phyloP scores from a whole-genome alignment of 2,329 filamentous ascomycete genomes.

The Colletotrichum siamense region DNA sequence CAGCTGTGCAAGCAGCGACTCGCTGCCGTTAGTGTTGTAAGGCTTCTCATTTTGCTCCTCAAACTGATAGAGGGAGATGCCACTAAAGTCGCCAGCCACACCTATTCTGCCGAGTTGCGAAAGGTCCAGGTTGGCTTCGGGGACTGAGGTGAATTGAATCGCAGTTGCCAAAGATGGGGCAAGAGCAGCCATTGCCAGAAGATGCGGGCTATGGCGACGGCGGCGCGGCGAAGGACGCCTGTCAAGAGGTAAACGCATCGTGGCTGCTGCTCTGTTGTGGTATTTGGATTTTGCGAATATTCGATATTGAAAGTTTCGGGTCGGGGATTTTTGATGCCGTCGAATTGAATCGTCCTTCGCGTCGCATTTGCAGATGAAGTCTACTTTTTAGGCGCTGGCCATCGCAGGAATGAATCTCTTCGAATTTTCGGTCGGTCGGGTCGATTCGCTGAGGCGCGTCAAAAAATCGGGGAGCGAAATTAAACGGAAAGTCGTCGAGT shows the following conservation, averaged over 20 bases:
- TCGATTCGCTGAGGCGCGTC: conserved; percentile 9
- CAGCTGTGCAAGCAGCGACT: conserved; percentile 80
- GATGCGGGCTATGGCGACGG: conserved; percentile 36
- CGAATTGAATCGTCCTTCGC: background rate
- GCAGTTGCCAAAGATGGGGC: conserved; percentile 50
- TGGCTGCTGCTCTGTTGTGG: conserved; percentile 19
- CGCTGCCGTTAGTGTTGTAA: conserved; percentile 76
- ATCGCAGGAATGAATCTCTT: background rate
- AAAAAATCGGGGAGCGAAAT: conserved; percentile 6
- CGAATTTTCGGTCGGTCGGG: background rate
- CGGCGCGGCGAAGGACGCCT: conserved; percentile 48
- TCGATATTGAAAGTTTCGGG: conserved; percentile 1
- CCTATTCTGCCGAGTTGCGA: conserved; percentile 81
- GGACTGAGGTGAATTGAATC: conserved; percentile 65
- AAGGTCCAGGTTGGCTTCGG: conserved; percentile 78
- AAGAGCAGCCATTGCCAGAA: conserved; percentile 47
- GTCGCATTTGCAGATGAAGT: conserved; percentile 15
- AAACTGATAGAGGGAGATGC: conserved; percentile 89
- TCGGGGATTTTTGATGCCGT: background rate
- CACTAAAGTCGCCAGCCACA: conserved; percentile 87
- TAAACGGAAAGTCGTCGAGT: conserved; percentile 14
- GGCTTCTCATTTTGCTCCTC: conserved; percentile 76
- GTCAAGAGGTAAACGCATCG: conserved; percentile 55
- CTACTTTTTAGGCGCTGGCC: conserved; percentile 16
- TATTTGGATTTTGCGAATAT: background rate